Evolutionary conservation across 768 basidiomycete species (phyloP), one percentile per base, ranked within the genome.

Genomic region (Naematelia aurantialba): DNA sequence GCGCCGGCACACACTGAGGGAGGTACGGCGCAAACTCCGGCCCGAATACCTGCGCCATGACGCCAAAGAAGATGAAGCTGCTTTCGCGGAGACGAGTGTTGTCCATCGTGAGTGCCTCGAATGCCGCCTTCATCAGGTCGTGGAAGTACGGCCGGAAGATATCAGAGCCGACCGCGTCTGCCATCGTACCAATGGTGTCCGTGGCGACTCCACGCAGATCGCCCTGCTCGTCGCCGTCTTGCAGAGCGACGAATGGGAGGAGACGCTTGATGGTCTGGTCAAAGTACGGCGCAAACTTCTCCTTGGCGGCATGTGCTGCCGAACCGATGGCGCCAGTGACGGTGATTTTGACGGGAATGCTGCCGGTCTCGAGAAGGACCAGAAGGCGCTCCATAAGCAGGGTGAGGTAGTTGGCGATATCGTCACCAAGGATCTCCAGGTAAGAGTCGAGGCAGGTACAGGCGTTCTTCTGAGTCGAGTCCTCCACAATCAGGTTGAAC

Each of bases 151-250:
- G 93, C 30, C 89, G 82, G 87, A 98, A 99, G 26, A 85, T 81
- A 13, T 98, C 93, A 73, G 86, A 85, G 63, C 96, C 94, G 60
- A 98, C 90, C 5, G 94, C 91, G 79, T 98, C 94, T 13, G 96
- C 90, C 68, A 99, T 91, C 0, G 96, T 97, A 53, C 96, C 96
- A 60, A 97, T 87, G n/a, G 96, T 91, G 78, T 98, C 96, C 85
- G 96, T 96, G 11, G 94, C 88, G 72, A 97, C 93, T 34, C 96
- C 94, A 58, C 94, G 89, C 39, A 99, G 84, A 69, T 97, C 93
- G 45, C 83, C 85, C 79, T 96, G 91, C 75, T 96, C 94, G 47
- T 90, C 92, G 66, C 93, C 89, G 26, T 84, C 87, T 52, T 73
- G 65, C 26, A 98, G 85, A 30, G 84, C 79, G 52, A 98, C 84